Evolutionary conservation across 139 green algal genomes (phyloP).

Genomic region (Desmodesmus armatus): DNA sequence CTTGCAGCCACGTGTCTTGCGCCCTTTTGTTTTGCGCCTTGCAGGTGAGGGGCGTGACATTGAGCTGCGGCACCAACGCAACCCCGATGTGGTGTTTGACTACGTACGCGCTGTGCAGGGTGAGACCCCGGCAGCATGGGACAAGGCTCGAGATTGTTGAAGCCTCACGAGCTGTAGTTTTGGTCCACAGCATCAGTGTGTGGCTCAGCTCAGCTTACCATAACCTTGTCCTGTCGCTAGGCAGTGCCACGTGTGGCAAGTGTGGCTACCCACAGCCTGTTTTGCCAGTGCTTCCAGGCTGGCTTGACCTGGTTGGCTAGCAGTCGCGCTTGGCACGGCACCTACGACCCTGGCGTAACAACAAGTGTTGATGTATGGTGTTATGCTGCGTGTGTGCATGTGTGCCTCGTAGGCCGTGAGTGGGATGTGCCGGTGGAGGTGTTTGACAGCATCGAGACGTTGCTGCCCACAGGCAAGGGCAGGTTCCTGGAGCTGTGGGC

Average conservation of each 20-base stretch:
- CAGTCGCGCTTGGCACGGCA: too few relatives aligned
- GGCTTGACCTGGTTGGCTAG: too few relatives aligned
- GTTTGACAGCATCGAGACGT: conserved; percentile 80
- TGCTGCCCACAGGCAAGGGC: conserved; percentile 76
- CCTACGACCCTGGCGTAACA: too few relatives aligned
- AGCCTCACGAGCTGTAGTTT: background rate
- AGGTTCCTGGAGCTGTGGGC: conserved; percentile 61
- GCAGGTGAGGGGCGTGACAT: conserved; percentile 82
- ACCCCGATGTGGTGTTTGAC: conserved; percentile 91
- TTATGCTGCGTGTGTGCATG: too few relatives aligned
- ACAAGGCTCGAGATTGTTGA: background rate
- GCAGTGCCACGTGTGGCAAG: background rate
- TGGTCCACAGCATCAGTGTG: background rate
- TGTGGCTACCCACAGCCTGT: background rate
- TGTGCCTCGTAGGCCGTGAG: conserved; percentile 49
- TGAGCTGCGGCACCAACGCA: conserved; percentile 93
- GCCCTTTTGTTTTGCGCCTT: too few relatives aligned
- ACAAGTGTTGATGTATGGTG: too few relatives aligned
- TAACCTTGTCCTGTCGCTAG: too few relatives aligned
- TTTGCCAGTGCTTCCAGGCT: too few relatives aligned
- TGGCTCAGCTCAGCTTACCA: background rate
- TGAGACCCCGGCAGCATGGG: conserved; percentile 26
- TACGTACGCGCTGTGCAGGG: conserved; percentile 57
- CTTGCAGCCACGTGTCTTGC: too few relatives aligned
- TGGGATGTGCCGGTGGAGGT: conserved; percentile 70